These are phyloP conservation scores for Pseudogymnoascus sp. DNA, from an alignment of 2,329 filamentous ascomycete species.

Conservation along the genomic window DNA sequence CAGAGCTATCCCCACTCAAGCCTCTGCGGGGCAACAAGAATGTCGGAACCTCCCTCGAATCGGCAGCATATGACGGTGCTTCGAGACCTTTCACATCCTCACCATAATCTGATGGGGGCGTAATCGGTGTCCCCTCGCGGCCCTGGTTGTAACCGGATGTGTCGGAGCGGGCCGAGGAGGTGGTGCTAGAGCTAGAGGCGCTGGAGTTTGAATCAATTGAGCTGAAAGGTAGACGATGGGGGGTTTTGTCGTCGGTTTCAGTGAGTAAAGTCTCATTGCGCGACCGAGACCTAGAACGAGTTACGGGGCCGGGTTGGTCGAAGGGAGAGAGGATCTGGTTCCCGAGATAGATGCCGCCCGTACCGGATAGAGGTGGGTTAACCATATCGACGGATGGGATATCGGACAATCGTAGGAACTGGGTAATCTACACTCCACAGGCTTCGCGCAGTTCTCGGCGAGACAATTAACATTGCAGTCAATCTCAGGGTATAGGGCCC, in stretches of 20 bases:
- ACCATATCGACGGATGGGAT: not conserved
- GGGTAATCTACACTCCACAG: not conserved
- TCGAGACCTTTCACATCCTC: not conserved
- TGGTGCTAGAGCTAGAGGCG: not conserved
- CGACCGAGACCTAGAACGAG: not conserved
- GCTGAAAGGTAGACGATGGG: not conserved
- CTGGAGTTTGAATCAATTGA: not conserved
- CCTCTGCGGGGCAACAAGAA: not conserved
- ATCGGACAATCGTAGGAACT: not conserved
- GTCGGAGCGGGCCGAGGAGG: not conserved
- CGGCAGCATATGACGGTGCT: not conserved
- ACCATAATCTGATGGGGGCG: not conserved
- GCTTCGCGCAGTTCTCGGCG: not conserved
- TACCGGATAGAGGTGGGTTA: not conserved
- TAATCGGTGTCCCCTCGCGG: not conserved
- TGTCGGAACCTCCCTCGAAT: not conserved
- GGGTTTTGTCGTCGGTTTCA: not conserved
- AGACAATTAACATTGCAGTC: not conserved
- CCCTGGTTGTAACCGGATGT: not conserved
- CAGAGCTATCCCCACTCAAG: not conserved
- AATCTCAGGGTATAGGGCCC: not conserved
- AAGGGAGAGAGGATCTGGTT: not conserved
- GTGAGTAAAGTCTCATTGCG: not conserved
- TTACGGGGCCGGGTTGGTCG: not conserved
- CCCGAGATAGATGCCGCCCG: not conserved